A percentile compares a stretch with the other conserved stretches of the same genome.
Conservation (phyloP, 2,329 filamentous ascomycete species). For the Botryotinia convoluta region DNA sequence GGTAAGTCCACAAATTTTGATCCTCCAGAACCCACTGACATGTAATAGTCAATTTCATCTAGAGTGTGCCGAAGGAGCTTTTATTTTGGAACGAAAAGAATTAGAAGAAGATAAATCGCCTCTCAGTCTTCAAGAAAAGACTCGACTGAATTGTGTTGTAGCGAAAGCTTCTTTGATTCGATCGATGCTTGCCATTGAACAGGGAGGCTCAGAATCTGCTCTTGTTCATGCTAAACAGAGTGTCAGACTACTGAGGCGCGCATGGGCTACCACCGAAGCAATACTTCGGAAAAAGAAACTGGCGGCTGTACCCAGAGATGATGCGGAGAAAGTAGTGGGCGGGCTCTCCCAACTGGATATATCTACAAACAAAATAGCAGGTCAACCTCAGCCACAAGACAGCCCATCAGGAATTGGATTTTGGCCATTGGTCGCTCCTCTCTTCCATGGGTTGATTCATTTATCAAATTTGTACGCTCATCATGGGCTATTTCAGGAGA, state of each 20-base stretch:
- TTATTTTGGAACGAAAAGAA: conserved; percentile 31
- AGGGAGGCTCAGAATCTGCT: conserved; percentile 57
- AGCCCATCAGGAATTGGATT: conserved; percentile 62
- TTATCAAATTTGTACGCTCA: conserved; percentile 78
- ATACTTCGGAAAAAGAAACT: conserved; percentile 22
- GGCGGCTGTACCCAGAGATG: background rate
- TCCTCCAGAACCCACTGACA: conserved; percentile 23
- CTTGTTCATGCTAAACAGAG: conserved; percentile 56
- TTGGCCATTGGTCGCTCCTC: conserved; percentile 73
- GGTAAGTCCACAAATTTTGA: conserved; percentile 41
- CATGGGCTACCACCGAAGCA: conserved; percentile 42
- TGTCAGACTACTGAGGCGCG: conserved; percentile 47
- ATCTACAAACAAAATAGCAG: conserved; percentile 42
- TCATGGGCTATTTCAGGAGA: conserved; percentile 83
- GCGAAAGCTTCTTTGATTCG: conserved; percentile 41
- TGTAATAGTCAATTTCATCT: conserved; percentile 35
- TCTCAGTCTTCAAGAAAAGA: conserved; percentile 28
- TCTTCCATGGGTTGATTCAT: conserved; percentile 69
- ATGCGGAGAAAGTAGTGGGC: conserved; percentile 34
- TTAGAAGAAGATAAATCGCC: conserved; percentile 22
- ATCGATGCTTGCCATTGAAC: conserved; percentile 39
- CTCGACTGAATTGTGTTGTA: conserved; percentile 33
- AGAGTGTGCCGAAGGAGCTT: conserved; percentile 31
- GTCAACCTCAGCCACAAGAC: conserved; percentile 34
- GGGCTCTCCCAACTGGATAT: conserved; percentile 39